A percentile compares a stretch with the other conserved stretches of the same genome.
These are phyloP conservation scores for Aspergillus sp. DNA, from an alignment of 2,329 filamentous ascomycete genomes.

Conservation along the genomic window DNA sequence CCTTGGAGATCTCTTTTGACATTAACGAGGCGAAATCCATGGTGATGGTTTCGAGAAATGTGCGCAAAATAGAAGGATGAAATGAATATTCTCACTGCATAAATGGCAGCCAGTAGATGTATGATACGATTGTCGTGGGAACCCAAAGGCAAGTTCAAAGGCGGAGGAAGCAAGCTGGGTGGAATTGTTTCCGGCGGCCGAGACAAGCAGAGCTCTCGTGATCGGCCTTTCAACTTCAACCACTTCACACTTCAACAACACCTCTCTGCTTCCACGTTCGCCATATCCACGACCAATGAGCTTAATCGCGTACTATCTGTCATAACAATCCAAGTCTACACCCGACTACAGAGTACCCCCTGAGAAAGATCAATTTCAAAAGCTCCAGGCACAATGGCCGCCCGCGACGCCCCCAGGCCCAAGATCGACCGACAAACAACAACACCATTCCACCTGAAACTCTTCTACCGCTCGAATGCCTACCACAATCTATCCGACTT, in stretches of 20 bases:
- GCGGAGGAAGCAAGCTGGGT: background rate
- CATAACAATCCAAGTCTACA: background rate
- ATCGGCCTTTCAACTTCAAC: slow-evolving; percentile 4
- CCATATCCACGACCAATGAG: background rate
- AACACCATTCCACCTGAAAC: slow-evolving; percentile 78
- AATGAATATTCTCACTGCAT: background rate
- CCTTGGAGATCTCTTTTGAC: slow-evolving; percentile 86
- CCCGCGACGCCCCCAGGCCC: slow-evolving; percentile 29
- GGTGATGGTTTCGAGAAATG: slow-evolving; percentile 22
- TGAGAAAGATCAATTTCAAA: background rate
- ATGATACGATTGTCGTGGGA: background rate
- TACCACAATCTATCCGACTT: slow-evolving; percentile 61
- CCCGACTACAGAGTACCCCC: background rate
- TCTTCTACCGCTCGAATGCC: slow-evolving; percentile 74
- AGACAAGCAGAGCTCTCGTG: slow-evolving; percentile 8
- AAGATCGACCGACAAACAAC: slow-evolving; percentile 68
- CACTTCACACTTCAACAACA: background rate
- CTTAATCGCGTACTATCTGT: background rate
- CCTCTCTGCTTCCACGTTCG: slow-evolving; percentile 2
- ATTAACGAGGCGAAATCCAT: slow-evolving; percentile 98
- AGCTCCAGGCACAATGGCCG: slow-evolving; percentile 19
- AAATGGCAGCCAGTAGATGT: background rate
- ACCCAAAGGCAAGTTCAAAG: background rate
- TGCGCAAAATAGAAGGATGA: background rate
- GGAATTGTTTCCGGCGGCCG: slow-evolving; percentile 5